Base-by-base conservation (phyloP, 2,329 filamentous ascomycete species). In the Diplocarpon mali region DNA sequence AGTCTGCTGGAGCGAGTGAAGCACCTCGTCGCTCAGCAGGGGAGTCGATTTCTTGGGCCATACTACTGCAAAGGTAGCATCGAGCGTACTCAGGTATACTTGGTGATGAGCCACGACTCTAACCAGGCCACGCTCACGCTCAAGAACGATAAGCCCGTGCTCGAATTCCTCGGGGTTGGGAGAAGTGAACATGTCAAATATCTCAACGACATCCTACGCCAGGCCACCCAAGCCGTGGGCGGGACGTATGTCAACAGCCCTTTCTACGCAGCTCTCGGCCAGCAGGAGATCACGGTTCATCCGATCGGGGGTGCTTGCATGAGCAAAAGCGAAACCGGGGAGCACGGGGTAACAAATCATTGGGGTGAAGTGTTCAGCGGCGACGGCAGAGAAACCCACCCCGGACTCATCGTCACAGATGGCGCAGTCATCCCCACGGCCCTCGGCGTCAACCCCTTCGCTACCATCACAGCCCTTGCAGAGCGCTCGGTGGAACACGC, bases 391-490 rank as follows among this genome's bases (percentile, higher is more conserved):
- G 70, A 77, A 29, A 69, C 70, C 0, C 65, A 84, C 53, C 39
- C 65, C 0, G 79, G 78, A 0, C 66, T 84, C 2, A 67, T 82
- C 14, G 73, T 80, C 27, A 74, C 73, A 0, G 80, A 85, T 56
- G 78, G 66, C 8, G 68, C 79, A 2, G 63, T 76, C 1, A 71
- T 85, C 13, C 80, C 80, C 0, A 71, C 72, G 7, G 72, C 80
- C 0, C 65, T 84, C 2, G 65, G 78, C 12, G 76, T 78, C 2
- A 85, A 85, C 54, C 80, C 80, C 0, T 71, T 82, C 42, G 80
- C 80, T 1, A 85, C 80, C 1, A 84, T 84, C 51, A 73, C 78
- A 0, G 80, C 80, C 2, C 68, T 85, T 15, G 78, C 80, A 0
- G 80, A 84, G 61, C 67, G 80, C 9, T 73, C 74, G 0, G 69